These are phyloP conservation scores for Hibiscus mutabilis DNA, from an alignment of 345 rosid species.

Conservation along the genomic window DNA sequence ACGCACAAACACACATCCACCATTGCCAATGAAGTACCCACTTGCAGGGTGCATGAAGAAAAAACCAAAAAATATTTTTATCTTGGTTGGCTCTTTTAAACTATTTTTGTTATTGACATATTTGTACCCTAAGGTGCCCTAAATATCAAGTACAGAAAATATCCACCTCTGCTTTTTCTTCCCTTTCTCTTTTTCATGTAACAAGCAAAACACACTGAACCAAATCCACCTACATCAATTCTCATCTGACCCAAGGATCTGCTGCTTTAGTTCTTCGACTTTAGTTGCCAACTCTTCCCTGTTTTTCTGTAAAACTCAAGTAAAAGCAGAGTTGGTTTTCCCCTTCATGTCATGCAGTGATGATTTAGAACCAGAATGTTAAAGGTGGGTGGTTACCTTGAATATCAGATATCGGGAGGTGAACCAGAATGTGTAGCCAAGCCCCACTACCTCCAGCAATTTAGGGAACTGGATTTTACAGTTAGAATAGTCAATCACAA, in stretches of 20 bases:
- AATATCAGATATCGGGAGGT: slow-evolving; percentile 62
- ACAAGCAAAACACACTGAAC: neutral
- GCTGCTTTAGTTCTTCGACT: slow-evolving; percentile 61
- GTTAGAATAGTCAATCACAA: neutral
- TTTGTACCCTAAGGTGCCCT: slow-evolving; percentile 5
- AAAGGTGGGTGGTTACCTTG: slow-evolving; percentile 39
- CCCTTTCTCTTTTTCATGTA: neutral
- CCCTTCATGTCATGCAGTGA: neutral
- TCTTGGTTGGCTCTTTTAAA: slow-evolving; percentile 6
- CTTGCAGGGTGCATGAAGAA: neutral
- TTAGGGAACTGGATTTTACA: slow-evolving; percentile 56
- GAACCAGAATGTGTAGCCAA: slow-evolving; percentile 85
- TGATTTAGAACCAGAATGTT: neutral
- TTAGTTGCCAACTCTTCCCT: slow-evolving; percentile 63
- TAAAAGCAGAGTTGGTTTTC: neutral
- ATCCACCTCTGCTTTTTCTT: neutral
- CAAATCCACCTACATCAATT: slow-evolving; percentile 16
- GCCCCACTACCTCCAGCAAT: slow-evolving; percentile 85
- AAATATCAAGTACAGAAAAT: neutral
- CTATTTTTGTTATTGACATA: neutral
- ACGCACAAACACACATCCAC: neutral
- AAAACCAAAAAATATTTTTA: neutral
- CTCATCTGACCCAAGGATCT: slow-evolving; percentile 60
- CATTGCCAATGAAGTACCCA: neutral
- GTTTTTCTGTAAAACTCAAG: slow-evolving; percentile 32